phyloP scores from a whole-genome alignment of 164 flowering plant species.

The Vitis rupestris region DNA sequence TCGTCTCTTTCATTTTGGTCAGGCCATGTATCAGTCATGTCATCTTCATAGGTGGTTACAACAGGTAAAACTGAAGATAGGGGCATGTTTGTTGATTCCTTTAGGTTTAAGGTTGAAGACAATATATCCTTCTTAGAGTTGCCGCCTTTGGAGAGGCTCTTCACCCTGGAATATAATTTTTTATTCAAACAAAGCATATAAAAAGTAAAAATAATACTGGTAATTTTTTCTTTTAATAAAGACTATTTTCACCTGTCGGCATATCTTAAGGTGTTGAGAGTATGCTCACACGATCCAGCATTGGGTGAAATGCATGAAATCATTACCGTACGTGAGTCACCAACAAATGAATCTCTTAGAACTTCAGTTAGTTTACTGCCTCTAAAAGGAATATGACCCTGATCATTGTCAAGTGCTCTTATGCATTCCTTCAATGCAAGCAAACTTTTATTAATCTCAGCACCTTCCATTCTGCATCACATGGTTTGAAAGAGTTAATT shows the following conservation, averaged over 20 bases:
- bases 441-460: conserved; percentile 90
- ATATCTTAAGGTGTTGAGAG: conserved; percentile 94
- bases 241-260: conserved; percentile 72
- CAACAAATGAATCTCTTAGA: conserved; percentile 91
- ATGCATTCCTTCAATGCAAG: conserved; percentile 96
- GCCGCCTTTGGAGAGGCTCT: conserved; percentile 86
- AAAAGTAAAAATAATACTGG: neutral
- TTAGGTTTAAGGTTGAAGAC: conserved; percentile 46
- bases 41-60: conserved; percentile 38
- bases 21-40: conserved; percentile 22
- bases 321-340: conserved; percentile 94
- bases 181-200: neutral
- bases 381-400: conserved; percentile 92
- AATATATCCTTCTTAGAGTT: conserved; percentile 63
- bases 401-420: conserved; percentile 95
- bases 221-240: neutral
- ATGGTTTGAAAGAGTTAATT: neutral
- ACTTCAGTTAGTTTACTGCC: conserved; percentile 98
- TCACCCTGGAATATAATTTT: conserved; percentile 56
- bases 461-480: conserved; percentile 87
- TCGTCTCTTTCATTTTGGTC: conserved; percentile 39
- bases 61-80: conserved; percentile 41
- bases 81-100: conserved; percentile 53
- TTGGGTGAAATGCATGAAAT: conserved; percentile 96
- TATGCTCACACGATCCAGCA: conserved; percentile 92